Base-by-base conservation (phyloP, 202 grass and related monocot genomes). In the Eragrostis tef region DNA sequence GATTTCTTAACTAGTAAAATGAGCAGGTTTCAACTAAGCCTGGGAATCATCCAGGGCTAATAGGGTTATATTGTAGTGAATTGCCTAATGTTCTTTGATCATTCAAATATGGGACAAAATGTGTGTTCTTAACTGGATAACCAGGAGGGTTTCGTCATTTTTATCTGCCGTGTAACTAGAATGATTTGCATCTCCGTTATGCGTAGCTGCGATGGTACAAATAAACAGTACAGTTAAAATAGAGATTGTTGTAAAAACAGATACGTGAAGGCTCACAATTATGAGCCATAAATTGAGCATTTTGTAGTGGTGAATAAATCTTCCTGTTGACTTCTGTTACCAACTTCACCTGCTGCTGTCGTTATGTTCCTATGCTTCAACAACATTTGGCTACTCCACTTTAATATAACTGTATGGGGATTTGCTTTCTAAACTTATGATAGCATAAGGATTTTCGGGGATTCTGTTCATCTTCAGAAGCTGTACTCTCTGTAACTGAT, bases 141-240 rank as follows among this genome's bases (percentile, higher is more conserved):
- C 60, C 21, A 27, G 14, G 15, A 77, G 14, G 0, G n/a, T n/a
- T 62, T 20, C 29, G 66, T 34, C 26, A 41, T 31, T 54, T 34
- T 69, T 52, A 7, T 74, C 52, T 84, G 44, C 25, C 80, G 44
- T 27, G 26, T 84, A 80, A 16, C 61, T 69, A 74, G 31, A 64
- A 25, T 43, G 27, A 50, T 59, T 66, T 20, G 12, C 44, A 70
- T 75, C 3, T 75, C 47, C 17, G 29, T 24, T 82, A 44, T 64
- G 15, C 4, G 8, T 78, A 57, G 53, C 27, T 24, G 44, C 9
- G 54, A 10, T 17, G 66, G 20, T 43, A 73, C 48, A 5, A 31
- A 11, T 69, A 68, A 73, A n/a, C 24, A 73, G 57, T 73, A 54
- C 21, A 64, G 25, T 63, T 47, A 39, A 71, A 73, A 14, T 7